Base-by-base conservation (phyloP, 495 filamentous ascomycete genomes). In the Podospora bellae-mahoneyi region DNA sequence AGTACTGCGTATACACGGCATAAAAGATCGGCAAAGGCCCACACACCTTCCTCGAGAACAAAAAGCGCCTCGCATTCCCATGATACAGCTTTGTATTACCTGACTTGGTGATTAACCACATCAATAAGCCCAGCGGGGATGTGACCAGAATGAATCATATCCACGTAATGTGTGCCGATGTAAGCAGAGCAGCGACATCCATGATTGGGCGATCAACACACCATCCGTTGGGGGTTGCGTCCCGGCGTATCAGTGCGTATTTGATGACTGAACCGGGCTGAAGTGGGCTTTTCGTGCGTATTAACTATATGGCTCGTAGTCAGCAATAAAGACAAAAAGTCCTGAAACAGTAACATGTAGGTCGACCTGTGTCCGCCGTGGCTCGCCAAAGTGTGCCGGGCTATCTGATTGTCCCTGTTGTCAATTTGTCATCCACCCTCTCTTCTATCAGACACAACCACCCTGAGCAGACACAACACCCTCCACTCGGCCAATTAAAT, bases 271-370 rank as follows among this genome's bases (percentile, higher is more conserved):
- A 23, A 23, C 23, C 23, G 23, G 23, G 23, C 23, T 23, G 23
- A 23, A 23, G 23, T 1, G 23, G 23, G 23, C 23, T 23, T 23
- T 23, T 23, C 23, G 23, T 23, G 23, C 23, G 39, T 48, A 48
- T 48, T 0, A 48, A 48, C 39, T 48, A 16, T 16, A 16, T 48
- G 15, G 2, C 15, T 10, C 39, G 39, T 48, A 13, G 76, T 82
- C 32, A 64, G 55, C 19, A 79, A 90, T 70, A 48, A 10, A 18
- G 2, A 48, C 9, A 48, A 16, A 0, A 48, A 48, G 5, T 16
- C 39, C 39, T 13, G 39, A 48, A 48, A 48, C 13, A 13, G 39
- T 48, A 13, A 48, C 39, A 13, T 2, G 39, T 48, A 48, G 39
- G 39, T 48, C 15, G 39, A 48, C 2, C 39, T 48, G 39, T 13